phyloP scores from a whole-genome alignment of 345 rosid species.

The Pistacia atlantica region DNA sequence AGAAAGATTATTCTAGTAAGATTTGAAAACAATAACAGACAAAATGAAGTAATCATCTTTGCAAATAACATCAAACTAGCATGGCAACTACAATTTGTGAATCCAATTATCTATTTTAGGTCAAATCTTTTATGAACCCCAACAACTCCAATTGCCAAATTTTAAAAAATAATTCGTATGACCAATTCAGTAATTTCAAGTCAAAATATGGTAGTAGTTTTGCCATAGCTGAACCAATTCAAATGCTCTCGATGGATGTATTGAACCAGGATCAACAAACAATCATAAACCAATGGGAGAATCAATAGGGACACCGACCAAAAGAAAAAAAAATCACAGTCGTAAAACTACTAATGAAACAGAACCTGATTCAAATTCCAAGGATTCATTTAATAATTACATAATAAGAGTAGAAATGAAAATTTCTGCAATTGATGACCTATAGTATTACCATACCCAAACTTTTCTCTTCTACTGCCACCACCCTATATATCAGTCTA shows the following conservation, averaged over 20 bases:
- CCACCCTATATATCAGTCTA: not conserved
- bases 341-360: too few relatives aligned
- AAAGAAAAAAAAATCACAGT: too few relatives aligned
- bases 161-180: too few relatives aligned
- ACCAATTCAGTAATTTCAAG: not conserved
- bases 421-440: not conserved
- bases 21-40: too few relatives aligned
- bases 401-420: too few relatives aligned
- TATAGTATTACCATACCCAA: not conserved
- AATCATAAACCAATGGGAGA: too few relatives aligned
- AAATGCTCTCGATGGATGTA: not conserved
- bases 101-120: not conserved
- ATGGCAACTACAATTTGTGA: too few relatives aligned
- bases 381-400: not conserved
- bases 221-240: not conserved
- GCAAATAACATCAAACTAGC: too few relatives aligned
- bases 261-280: not conserved
- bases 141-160: not conserved
- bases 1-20: too few relatives aligned
- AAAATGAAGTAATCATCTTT: too few relatives aligned
- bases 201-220: not conserved
- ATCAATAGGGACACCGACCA: too few relatives aligned
- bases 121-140: constrained; percentile 5
- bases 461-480: not conserved
- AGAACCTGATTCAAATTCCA: not conserved